These are phyloP conservation scores for Yarrowia sp. DNA, from an alignment of 805 yeast genomes.

Conservation along the genomic window DNA sequence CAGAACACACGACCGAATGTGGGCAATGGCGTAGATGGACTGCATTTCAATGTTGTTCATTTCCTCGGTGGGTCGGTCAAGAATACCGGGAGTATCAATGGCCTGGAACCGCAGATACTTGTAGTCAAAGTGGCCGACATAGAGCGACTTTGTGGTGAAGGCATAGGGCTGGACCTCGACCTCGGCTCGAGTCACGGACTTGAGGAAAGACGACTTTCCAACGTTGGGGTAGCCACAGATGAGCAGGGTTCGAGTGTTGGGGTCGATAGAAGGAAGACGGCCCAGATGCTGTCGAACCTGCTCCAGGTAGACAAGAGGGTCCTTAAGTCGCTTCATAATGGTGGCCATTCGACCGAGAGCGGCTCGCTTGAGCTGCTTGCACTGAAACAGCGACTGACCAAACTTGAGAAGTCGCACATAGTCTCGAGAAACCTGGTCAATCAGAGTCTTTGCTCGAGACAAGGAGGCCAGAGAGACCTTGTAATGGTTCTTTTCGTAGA, in stretches of 20 bases:
- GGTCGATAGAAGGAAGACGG: constrained; percentile 96
- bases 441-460: constrained; percentile 86
- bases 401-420: constrained; percentile 90
- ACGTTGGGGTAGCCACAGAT: constrained; percentile 99
- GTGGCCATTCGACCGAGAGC: constrained; percentile 99
- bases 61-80: constrained; percentile 98
- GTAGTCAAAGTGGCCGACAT: constrained; percentile 98
- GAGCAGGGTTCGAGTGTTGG: constrained; percentile 94
- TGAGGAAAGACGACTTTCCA: constrained; percentile 94
- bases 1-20: constrained; percentile 90
- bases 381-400: constrained; percentile 96
- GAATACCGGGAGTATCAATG: constrained; percentile 97
- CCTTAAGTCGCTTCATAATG: constrained; percentile 89
- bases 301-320: constrained; percentile 87
- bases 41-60: constrained; percentile 99
- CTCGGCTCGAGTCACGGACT: constrained; percentile 93
- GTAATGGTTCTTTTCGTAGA: constrained; percentile 97
- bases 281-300: constrained; percentile 99
- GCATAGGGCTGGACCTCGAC: constrained; percentile 99
- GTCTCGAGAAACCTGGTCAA: constrained; percentile 95
- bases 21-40: constrained; percentile 97
- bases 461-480: constrained; percentile 94
- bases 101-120: constrained; percentile 97
- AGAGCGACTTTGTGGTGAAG: constrained; percentile 94
- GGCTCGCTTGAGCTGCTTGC: constrained; percentile 97